These are phyloP conservation scores for Zasmidium angulare DNA, from an alignment of 2,329 filamentous ascomycete species.

Conservation along the genomic window DNA sequence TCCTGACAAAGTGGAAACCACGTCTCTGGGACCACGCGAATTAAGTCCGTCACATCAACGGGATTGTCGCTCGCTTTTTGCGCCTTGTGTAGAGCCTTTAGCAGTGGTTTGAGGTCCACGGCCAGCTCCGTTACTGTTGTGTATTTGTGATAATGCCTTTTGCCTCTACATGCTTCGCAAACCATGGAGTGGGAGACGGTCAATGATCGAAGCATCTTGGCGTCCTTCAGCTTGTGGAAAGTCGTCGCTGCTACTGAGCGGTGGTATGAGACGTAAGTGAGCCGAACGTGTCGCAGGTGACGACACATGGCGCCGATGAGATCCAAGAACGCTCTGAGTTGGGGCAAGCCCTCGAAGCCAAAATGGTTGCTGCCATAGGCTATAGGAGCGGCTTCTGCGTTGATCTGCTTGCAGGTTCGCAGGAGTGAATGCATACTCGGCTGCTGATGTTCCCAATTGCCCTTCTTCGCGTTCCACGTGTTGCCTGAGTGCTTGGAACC, in stretches of 20 bases:
- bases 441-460: background rate
- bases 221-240: conserved; percentile 11
- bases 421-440: conserved; percentile 5
- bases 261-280: background rate
- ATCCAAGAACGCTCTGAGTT: conserved; percentile 1
- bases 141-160: background rate
- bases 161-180: background rate
- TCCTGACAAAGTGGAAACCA: background rate
- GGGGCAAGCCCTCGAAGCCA: background rate
- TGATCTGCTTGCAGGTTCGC: conserved; percentile 7
- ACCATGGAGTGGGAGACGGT: background rate
- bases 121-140: background rate
- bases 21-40: background rate
- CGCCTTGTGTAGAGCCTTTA: background rate
- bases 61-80: background rate
- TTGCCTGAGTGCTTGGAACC: background rate
- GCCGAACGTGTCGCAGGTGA: background rate
- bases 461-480: background rate
- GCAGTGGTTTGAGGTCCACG: background rate
- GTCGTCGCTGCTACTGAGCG: background rate
- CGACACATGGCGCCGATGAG: conserved; percentile 7
- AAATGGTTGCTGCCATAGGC: conserved; percentile 8
- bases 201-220: background rate
- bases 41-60: background rate
- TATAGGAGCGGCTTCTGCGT: conserved; percentile 1